Evolutionary conservation across 169 alveolate genomes (phyloP), one percentile per base, ranked within the genome.

Genomic region (Besnoitia besnoiti): DNA sequence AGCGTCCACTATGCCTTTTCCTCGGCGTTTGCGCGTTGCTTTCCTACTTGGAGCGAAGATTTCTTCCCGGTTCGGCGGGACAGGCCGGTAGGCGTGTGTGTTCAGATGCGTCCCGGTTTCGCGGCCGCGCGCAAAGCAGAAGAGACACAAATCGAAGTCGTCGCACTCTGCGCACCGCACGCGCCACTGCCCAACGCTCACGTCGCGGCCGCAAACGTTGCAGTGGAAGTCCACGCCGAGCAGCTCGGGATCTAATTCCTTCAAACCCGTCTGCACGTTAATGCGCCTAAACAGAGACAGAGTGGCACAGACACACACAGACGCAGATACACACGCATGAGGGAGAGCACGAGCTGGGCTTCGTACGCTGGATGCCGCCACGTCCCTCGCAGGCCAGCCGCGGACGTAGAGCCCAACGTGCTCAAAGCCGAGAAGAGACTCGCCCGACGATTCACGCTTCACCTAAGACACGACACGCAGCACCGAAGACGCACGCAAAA

Each of bases 91-190:
- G 76, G 96, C 94, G 93, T 97, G 98, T 88, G 94, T 87, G 62
- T 96, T 96, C 49, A 89, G 90, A 79, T 97, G 98, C 37, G 95
- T 95, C 42, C 67, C 85, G 49, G 95, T 96, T 84, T 96, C 98
- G 44, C 92, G 95, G 33, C 98, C 98, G 40, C 94, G 94, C 82
- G 97, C 95, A 59, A 97, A 97, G 42, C 98, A 97, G 46, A 95
- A 95, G 51, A 97, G 91, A 90, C 98, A 97, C 33, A 95, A 44
- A 91, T 97, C 97, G 91, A 97, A 97, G 84, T 97, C 98, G 37
- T 93, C 89, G 95, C 99, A 97, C 77, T 97, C 99, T 16, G 99
- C 99, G 90, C 99, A 97, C 37, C 96, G 92, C 76, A 97, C 97
- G n/a, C 95, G 76, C 42, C 80, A 89, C 24, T 91, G n/a, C 35